Evolutionary conservation across 495 filamentous ascomycete species (phyloP).

Genomic region (Penicillium crystallinum): DNA sequence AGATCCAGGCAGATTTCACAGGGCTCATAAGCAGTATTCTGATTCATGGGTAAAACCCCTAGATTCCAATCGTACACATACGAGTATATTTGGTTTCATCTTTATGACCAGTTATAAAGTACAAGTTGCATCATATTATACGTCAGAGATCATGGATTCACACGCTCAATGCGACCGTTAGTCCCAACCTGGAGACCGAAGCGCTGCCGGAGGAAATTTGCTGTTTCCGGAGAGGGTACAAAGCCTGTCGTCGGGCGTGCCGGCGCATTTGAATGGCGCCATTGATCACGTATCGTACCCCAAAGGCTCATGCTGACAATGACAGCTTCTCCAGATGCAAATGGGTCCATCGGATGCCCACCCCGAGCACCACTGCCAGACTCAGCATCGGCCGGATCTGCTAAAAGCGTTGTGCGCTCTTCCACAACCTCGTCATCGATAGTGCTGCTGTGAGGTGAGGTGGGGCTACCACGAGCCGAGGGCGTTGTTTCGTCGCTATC

Average conservation of each 20-base stretch:
- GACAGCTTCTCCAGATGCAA: conserved; percentile 63
- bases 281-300: conserved; percentile 60
- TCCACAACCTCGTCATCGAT: conserved; percentile 29
- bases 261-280: conserved; percentile 34
- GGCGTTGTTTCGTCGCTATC: conserved; percentile 26
- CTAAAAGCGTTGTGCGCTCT: conserved; percentile 44
- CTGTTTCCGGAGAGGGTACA: conserved; percentile 35
- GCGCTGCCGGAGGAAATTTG: conserved; percentile 39
- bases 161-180: conserved; percentile 36
- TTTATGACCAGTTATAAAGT: background rate
- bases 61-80: background rate
- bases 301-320: conserved; percentile 66
- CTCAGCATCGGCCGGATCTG: conserved; percentile 34
- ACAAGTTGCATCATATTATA: conserved; percentile 6
- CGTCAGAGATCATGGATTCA: conserved; percentile 16
- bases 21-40: too few relatives aligned
- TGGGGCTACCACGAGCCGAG: background rate
- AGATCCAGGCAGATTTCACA: too few relatives aligned
- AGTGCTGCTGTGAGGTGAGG: conserved; percentile 12
- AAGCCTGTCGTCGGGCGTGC: conserved; percentile 25
- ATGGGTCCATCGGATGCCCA: conserved; percentile 50
- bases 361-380: conserved; percentile 26
- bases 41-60: background rate
- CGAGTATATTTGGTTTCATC: background rate
- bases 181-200: conserved; percentile 39